Conservation (phyloP, 176 grass and related monocot species). For the Tuctoria greenei region DNA sequence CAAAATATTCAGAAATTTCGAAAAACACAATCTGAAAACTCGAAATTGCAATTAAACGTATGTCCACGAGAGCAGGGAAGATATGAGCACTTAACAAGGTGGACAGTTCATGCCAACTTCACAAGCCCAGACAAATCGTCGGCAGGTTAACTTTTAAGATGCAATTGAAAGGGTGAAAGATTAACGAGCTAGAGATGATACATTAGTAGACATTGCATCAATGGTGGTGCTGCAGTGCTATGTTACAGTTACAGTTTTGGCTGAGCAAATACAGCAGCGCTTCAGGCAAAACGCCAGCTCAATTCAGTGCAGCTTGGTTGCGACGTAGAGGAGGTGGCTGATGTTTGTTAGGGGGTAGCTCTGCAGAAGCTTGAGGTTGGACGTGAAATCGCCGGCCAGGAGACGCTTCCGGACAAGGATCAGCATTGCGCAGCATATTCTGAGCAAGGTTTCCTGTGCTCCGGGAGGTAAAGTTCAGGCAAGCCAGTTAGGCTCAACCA, state of each 20-base stretch:
- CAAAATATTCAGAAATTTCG: too few relatives aligned
- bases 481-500: neutral
- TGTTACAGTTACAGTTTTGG: neutral
- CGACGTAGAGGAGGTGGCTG: slow-evolving; percentile 85
- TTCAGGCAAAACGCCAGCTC: neutral
- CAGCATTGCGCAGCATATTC: slow-evolving; percentile 94
- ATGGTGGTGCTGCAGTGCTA: neutral
- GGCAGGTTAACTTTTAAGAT: neutral
- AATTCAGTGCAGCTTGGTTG: slow-evolving; percentile 69
- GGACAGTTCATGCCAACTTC: too few relatives aligned
- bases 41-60: too few relatives aligned
- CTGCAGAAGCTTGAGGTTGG: slow-evolving; percentile 81
- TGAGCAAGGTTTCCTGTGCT: slow-evolving; percentile 79
- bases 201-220: neutral
- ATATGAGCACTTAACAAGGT: neutral
- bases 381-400: slow-evolving; percentile 67
- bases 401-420: slow-evolving; percentile 82
- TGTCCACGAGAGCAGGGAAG: neutral
- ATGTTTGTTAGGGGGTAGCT: slow-evolving; percentile 82
- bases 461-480: neutral
- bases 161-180: too few relatives aligned
- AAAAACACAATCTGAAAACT: too few relatives aligned
- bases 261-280: neutral
- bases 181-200: neutral
- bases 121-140: neutral